Base-by-base conservation (phyloP, 2,329 filamentous ascomycete species). In the Fusarium mundagurra region DNA sequence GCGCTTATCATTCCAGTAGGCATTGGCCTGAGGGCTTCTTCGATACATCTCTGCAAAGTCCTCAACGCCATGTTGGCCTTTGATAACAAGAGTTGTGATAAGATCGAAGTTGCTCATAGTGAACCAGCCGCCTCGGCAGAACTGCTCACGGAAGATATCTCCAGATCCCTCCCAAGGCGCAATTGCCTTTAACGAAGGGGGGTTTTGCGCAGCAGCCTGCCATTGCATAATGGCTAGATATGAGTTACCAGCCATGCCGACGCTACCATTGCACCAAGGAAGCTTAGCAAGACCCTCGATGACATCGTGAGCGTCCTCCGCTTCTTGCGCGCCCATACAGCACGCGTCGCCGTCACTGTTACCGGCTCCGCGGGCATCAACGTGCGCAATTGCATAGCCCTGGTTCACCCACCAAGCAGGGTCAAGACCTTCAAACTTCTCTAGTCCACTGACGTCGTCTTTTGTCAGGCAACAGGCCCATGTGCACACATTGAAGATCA, bases 171-270 rank as follows among this genome's bases (percentile, higher is more conserved):
- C 72, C 64, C 64, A 73, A 7, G 72, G 72, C 0, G 72, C 72
- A 16, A 74, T 75, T 1, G 67, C 68, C 31, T 72, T 75, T 2
- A 75, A 27, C 2, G 68, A 72, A 27, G 72, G 72, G 17, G 72
- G 72, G 1, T 73, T 73, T 11, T 73, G 64, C 0, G 72, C 68
- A 16, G 72, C 72, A 27, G 64, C 61, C 3, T 70, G 67, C 72
- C 72, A 79, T 45, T 79, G 77, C 33, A 71, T 69, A 0, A 79
- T 79, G 1, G 78, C 78, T 6, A 79, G 29, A 0, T 72, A 78
- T 4, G 80, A 81, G 58, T 81, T 82, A 0, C 81, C 81, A 7
- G 77, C 78, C 74, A 82, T 78, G 3, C 79, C 81, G 4, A 80
- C 70, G 10, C 71, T 82, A 9, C 80, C 81, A 18, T 79, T 80